Base-by-base conservation (phyloP, 108 stramenopile species). In the Cyclotella atomus region DNA sequence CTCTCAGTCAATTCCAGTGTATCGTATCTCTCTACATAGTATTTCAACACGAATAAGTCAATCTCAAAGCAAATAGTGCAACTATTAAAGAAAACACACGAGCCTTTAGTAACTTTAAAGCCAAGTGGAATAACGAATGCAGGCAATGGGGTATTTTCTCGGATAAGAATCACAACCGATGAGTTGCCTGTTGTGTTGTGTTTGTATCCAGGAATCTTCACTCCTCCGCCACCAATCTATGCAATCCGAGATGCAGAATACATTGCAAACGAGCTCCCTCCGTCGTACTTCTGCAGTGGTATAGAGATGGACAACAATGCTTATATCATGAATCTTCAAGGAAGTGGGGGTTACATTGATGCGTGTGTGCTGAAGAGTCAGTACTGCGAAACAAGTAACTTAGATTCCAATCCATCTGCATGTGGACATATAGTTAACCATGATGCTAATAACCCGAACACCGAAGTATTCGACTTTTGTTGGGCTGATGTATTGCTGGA, bases 361-460 rank as follows among this genome's bases (percentile, higher is more conserved):
- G 85, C 78, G 15, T 59, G 32, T 29, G 62, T 69, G 15, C 29
- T 71, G 17, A 44, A 59, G 43, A 68, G 63, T 62, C 46, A 70
- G 12, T 49, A 72, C 35, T 27, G 46, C 12, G 41, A 30, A 32
- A 35, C 65, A 24, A 56, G 27, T 55, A 49, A 49, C 4, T 60
- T 82, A 35, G 71, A 80, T 68, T 38, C 20, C 15, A 80, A 83
- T 57, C 85, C 73, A 15, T 83, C 82, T 12, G 85, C 82, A 2
- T 80, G 78, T 33, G 85, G 78, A 27, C 82, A 86, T 34, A 65
- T 86, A 55, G 34, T 86, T 32, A 86, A 83, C 56, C 84, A 82
- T 75, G n/a, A 59, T 65, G 62, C 43, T 10, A 8, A 41, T n/a
- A 55, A 69, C 41, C 46, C 30, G 0, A 77, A 77, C 32, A 45